These are phyloP conservation scores for Colletotrichum lentis DNA, from an alignment of 2,329 filamentous ascomycete species.

Conservation along the genomic window DNA sequence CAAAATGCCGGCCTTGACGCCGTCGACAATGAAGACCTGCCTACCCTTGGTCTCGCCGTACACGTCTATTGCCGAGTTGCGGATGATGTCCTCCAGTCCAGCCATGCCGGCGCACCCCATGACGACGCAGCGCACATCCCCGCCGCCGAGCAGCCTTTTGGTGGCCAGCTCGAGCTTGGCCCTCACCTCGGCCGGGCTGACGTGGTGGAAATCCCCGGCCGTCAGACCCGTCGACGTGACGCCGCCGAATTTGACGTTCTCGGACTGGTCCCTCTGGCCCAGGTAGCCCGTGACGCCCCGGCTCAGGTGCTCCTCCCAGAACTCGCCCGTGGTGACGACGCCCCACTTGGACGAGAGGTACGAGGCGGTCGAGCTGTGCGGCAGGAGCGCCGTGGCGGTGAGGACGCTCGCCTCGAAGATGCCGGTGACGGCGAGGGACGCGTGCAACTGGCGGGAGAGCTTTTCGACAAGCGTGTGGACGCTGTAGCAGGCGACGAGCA, in stretches of 20 bases:
- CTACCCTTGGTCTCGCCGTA: constrained; percentile 67
- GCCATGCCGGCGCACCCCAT: constrained; percentile 94
- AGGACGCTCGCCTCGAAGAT: constrained; percentile 88
- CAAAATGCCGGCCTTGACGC: constrained; percentile 74
- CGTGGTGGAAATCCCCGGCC: constrained; percentile 80
- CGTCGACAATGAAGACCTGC: constrained; percentile 76
- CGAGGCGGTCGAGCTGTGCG: constrained; percentile 40
- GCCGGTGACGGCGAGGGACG: constrained; percentile 68
- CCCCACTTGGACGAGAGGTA: constrained; percentile 68
- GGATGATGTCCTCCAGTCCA: constrained; percentile 80
- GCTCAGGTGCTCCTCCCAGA: constrained; percentile 79
- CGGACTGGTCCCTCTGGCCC: constrained; percentile 53
- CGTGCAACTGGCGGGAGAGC: constrained; percentile 52
- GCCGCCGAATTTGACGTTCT: constrained; percentile 71
- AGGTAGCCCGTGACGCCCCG: constrained; percentile 72
- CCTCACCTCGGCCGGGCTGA: constrained; percentile 70
- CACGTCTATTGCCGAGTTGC: constrained; percentile 70
- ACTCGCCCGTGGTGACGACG: constrained; percentile 86
- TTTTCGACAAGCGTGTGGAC: constrained; percentile 77
- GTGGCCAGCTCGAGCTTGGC: constrained; percentile 75
- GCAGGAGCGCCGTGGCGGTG: constrained; percentile 64
- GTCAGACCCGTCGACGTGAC: constrained; percentile 83
- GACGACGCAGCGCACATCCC: constrained; percentile 72
- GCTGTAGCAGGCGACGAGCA: constrained; percentile 89
- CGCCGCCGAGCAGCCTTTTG: constrained; percentile 65